phyloP scores from a whole-genome alignment of 2,329 filamentous ascomycete species.

The Fusarium oligoseptatum region DNA sequence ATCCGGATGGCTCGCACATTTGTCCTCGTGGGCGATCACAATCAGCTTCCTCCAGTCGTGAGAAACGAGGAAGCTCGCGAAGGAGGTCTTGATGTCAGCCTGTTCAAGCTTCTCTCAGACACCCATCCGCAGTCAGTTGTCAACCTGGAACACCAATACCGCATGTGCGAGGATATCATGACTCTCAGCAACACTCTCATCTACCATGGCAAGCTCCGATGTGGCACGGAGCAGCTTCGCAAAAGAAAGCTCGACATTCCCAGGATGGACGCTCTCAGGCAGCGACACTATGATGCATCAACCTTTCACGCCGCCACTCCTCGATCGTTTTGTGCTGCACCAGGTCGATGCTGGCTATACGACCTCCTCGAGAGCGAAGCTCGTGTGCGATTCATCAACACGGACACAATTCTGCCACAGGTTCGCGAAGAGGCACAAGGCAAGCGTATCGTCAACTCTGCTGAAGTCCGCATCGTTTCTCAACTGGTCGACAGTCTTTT shows the following conservation, averaged over 20 bases:
- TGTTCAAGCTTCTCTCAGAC: constrained; percentile 95
- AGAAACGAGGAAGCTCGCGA: constrained; percentile 89
- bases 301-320: constrained; percentile 58
- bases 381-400: constrained; percentile 91
- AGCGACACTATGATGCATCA: constrained; percentile 69
- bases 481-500: constrained; percentile 87
- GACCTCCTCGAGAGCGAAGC: constrained; percentile 76
- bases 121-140: constrained; percentile 88
- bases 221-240: constrained; percentile 84
- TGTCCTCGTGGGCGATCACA: constrained; percentile 95
- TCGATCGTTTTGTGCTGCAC: constrained; percentile 68
- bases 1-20: constrained; percentile 94
- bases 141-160: constrained; percentile 94
- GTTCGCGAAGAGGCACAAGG: constrained; percentile 82
- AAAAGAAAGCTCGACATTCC: constrained; percentile 76
- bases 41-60: constrained; percentile 93
- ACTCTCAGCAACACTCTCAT: constrained; percentile 91
- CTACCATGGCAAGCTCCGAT: constrained; percentile 91
- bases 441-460: constrained; percentile 87
- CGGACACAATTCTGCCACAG: constrained; percentile 76
- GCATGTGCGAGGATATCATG: constrained; percentile 99
- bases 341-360: constrained; percentile 79
- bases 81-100: constrained; percentile 89
- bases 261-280: constrained; percentile 70
- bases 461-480: constrained; percentile 82